Conservation (phyloP, 805 yeast species). For the Monosporozyma yasuniensis region DNA sequence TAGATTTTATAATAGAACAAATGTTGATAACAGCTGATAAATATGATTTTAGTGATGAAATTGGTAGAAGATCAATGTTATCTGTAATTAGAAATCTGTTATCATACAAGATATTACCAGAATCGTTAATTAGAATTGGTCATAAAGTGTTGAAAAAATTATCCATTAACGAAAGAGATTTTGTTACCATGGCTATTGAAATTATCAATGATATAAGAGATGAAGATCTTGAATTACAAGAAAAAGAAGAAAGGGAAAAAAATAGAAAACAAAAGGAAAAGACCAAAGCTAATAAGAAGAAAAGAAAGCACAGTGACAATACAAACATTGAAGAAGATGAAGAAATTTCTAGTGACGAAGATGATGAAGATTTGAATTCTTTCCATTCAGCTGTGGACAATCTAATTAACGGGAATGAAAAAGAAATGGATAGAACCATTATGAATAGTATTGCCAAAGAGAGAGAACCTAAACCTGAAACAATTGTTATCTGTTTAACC, state of each 20-base stretch:
- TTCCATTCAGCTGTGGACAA: slow-evolving; percentile 40
- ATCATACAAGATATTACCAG: slow-evolving; percentile 48
- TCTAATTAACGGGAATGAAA: slow-evolving; percentile 15
- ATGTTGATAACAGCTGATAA: slow-evolving; percentile 54
- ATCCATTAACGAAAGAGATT: slow-evolving; percentile 75
- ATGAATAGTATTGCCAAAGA: slow-evolving; percentile 23
- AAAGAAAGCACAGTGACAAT: slow-evolving; percentile 21
- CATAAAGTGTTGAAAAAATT: slow-evolving; percentile 59
- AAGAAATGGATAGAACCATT: slow-evolving; percentile 4
- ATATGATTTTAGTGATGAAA: slow-evolving; percentile 83
- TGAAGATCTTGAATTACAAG: slow-evolving; percentile 38
- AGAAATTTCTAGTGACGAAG: slow-evolving; percentile 21
- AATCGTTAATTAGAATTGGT: slow-evolving; percentile 43
- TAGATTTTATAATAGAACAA: slow-evolving; percentile 70
- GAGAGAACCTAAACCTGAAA: slow-evolving; percentile 33
- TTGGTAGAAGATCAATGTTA: slow-evolving; percentile 74
- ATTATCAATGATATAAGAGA: slow-evolving; percentile 79
- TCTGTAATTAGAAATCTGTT: slow-evolving; percentile 50
- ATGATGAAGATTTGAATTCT: slow-evolving; percentile 34
- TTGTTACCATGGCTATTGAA: slow-evolving; percentile 76
- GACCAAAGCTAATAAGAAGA: slow-evolving; percentile 14
- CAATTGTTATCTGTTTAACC: slow-evolving; percentile 52
- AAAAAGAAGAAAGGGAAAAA: slow-evolving; percentile 16
- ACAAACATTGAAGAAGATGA: slow-evolving; percentile 16
- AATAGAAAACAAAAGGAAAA: slow-evolving; percentile 9